A percentile compares a stretch with the other conserved stretches of the same genome.
These are phyloP conservation scores for Termitomyces sp. DNA, from an alignment of 768 basidiomycete genomes.

Conservation along the genomic window DNA sequence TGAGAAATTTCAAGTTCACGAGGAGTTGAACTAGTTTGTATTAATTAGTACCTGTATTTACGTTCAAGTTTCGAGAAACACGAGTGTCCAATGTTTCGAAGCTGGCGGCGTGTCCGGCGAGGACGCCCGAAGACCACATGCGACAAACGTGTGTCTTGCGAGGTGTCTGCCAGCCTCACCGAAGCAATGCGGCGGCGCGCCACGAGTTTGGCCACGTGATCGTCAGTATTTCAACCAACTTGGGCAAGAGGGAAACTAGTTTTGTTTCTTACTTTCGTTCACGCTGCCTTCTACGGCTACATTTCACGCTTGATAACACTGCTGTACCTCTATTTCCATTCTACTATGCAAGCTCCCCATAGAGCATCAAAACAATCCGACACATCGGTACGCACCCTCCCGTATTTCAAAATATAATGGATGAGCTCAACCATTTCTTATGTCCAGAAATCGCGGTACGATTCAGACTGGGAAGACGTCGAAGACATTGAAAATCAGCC, in stretches of 20 bases:
- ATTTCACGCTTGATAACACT: neutral
- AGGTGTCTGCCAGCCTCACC: neutral
- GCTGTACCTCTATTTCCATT: neutral
- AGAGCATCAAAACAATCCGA: neutral
- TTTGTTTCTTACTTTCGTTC: slow-evolving; percentile 1
- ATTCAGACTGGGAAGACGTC: slow-evolving; percentile 35
- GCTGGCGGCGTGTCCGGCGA: too few species aligned
- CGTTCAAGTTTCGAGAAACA: neutral
- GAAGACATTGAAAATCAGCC: slow-evolving; percentile 19
- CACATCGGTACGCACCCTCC: neutral
- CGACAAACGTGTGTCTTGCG: neutral
- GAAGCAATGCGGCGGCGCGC: too few species aligned
- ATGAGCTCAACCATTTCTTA: neutral
- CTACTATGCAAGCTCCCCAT: neutral
- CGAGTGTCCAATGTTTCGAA: neutral
- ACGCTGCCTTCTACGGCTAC: neutral
- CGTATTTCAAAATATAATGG: neutral
- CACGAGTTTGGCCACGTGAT: neutral
- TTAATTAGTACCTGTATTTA: neutral
- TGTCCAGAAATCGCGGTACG: slow-evolving; percentile 8
- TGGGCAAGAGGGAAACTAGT: neutral
- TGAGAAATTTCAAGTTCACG: neutral
- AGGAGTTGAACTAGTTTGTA: neutral
- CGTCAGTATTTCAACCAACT: neutral
- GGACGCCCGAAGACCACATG: neutral